These are phyloP conservation scores for Anthracocystis walkeri DNA, from an alignment of 1,284 basidiomycete species.

Conservation along the genomic window DNA sequence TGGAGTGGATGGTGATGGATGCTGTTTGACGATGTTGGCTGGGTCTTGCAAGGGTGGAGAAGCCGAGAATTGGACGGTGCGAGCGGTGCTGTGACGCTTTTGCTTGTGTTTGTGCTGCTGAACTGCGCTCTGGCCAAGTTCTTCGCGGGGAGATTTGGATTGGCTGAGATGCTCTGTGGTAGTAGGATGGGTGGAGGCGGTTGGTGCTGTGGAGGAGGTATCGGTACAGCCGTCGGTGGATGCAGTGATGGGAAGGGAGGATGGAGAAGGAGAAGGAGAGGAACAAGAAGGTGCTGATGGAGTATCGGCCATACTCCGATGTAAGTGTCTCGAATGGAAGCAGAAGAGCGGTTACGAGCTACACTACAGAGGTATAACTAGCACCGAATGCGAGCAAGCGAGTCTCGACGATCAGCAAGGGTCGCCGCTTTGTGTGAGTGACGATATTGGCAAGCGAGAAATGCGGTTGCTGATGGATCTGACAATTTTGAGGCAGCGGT, in stretches of 20 bases:
- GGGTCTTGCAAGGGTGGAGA: not conserved
- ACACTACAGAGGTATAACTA: no score
- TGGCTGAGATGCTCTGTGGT: not conserved
- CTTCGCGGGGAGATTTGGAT: not conserved
- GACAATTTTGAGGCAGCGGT: not conserved
- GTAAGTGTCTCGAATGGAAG: not conserved
- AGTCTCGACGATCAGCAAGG: not conserved
- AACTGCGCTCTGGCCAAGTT: no score
- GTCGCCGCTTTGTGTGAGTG: no score
- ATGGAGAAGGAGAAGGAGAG: not conserved
- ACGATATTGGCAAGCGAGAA: no score
- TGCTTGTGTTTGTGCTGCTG: not conserved
- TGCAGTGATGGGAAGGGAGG: conserved; percentile 1
- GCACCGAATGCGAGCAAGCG: conserved; percentile 2
- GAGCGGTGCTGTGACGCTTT: conserved; percentile 4
- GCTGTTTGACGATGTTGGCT: conserved; percentile 2
- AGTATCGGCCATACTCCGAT: conserved; percentile 34
- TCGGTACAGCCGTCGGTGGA: not conserved
- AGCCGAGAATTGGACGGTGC: conserved; percentile 18
- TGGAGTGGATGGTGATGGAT: not conserved
- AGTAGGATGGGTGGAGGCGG: not conserved
- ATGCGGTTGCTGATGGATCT: no score
- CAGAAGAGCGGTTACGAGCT: not conserved
- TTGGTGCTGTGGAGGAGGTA: not conserved
- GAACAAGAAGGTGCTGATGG: conserved; percentile 4